Evolutionary conservation across 768 basidiomycete genomes (phyloP).

Genomic region (Cystofilobasidium bisporidii): DNA sequence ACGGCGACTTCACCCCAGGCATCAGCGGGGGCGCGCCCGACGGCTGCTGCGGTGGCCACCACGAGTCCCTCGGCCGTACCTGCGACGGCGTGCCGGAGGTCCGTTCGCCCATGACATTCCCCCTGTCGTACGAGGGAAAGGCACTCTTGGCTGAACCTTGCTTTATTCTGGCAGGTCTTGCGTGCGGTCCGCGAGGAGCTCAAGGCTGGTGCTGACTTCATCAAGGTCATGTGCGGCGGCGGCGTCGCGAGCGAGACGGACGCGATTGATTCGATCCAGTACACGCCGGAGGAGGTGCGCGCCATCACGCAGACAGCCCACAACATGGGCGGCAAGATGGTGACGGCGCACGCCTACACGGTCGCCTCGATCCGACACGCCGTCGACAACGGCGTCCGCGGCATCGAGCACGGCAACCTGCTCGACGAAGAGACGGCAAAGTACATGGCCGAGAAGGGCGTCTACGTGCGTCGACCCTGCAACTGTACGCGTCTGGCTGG

Average conservation of each 20-base stretch:
- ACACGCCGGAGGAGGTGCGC: conserved; percentile 43
- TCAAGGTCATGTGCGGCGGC: conserved; percentile 41
- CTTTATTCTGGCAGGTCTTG: conserved; percentile 30
- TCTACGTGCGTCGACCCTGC: too few relatives aligned
- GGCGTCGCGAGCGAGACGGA: conserved; percentile 46
- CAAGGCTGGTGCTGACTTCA: conserved; percentile 43
- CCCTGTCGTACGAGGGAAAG: too few relatives aligned
- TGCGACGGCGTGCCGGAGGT: conserved; percentile 43
- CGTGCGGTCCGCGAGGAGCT: conserved; percentile 42
- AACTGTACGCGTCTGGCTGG: too few relatives aligned
- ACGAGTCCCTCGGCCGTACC: conserved; percentile 36
- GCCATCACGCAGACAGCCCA: conserved; percentile 44
- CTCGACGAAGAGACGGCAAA: conserved; percentile 43
- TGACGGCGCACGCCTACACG: conserved; percentile 43
- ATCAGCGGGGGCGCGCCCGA: conserved; percentile 13
- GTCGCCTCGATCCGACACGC: conserved; percentile 45
- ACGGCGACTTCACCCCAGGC: conserved; percentile 40
- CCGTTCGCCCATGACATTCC: background rate
- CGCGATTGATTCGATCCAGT: conserved; percentile 45
- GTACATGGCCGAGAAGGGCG: conserved; percentile 43
- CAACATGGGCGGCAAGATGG: conserved; percentile 42
- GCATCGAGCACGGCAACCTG: conserved; percentile 48
- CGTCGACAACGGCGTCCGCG: conserved; percentile 44
- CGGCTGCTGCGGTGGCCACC: conserved; percentile 42
- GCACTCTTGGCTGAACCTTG: too few relatives aligned